Evolutionary conservation across 768 basidiomycete genomes (phyloP).

Genomic region (Mycena chlorophos): DNA sequence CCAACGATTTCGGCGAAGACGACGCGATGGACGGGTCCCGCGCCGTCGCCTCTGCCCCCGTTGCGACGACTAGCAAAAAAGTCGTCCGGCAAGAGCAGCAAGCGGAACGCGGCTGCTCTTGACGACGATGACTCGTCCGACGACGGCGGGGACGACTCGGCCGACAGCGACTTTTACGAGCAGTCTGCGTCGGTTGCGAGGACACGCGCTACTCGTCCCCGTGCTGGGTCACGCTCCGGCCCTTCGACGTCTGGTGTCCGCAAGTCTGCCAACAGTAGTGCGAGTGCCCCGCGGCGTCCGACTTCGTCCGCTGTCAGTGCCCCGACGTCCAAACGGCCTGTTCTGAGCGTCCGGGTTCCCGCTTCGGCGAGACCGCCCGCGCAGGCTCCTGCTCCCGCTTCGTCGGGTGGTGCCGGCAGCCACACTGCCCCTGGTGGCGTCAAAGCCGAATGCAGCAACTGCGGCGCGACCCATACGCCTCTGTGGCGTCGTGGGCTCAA

Average conservation of each 20-base stretch:
- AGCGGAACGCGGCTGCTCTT: not conserved
- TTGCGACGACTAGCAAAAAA: not conserved
- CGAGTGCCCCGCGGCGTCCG: not conserved
- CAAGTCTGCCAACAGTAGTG: not conserved
- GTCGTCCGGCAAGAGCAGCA: not conserved
- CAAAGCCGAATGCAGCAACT: conserved; percentile 87
- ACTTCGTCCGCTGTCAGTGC: not conserved
- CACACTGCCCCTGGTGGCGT: conserved; percentile 55
- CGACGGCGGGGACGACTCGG: conserved; percentile 19
- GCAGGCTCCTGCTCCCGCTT: not conserved
- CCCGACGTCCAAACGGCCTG: conserved; percentile 5
- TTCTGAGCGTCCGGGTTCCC: conserved; percentile 14
- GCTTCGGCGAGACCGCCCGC: not conserved
- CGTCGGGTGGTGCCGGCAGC: not conserved
- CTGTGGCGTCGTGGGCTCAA: conserved; percentile 85
- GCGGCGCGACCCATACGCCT: conserved; percentile 86
- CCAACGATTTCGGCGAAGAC: conserved; percentile 7
- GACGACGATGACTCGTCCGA: conserved; percentile 9
- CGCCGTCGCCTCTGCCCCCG: not conserved
- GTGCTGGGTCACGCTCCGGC: not conserved
- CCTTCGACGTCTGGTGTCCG: not conserved
- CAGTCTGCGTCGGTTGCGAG: not conserved
- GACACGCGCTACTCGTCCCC: not conserved
- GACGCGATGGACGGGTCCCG: not conserved
- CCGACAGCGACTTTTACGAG: conserved; percentile 19